Percentiles rank a stretch among this genome's conserved stretches.
These are phyloP conservation scores for Sugiyamaella japonica DNA, from an alignment of 1,139 yeast genomes.

Conservation along the genomic window DNA sequence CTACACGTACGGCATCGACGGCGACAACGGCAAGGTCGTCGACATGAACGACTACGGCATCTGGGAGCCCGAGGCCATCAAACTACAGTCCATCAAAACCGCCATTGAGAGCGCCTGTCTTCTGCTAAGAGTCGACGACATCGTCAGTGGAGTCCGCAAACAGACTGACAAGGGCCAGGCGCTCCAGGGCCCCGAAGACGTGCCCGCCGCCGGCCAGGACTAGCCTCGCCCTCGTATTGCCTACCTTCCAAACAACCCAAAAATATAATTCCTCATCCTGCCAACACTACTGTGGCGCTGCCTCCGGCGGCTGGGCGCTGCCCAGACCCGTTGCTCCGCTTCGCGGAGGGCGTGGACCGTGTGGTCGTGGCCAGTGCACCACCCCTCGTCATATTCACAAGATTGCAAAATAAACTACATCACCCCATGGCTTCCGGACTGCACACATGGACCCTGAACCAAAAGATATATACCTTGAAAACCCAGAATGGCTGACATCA, in stretches of 20 bases:
- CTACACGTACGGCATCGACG: constrained; percentile 87
- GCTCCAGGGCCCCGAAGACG: constrained; percentile 29
- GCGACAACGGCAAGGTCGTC: constrained; percentile 89
- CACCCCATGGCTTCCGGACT: too few species aligned
- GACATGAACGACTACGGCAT: constrained; percentile 96
- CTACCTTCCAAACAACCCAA: too few species aligned
- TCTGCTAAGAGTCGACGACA: constrained; percentile 92
- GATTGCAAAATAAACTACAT: too few species aligned
- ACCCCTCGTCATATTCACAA: too few species aligned
- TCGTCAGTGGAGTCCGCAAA: constrained; percentile 89
- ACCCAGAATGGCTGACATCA: too few species aligned
- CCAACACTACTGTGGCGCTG: background rate
- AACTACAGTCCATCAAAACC: constrained; percentile 94
- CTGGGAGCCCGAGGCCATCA: constrained; percentile 99
- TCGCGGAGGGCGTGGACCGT: background rate
- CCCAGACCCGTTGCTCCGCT: background rate
- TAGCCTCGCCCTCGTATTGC: background rate
- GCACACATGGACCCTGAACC: too few species aligned
- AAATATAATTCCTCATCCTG: too few species aligned
- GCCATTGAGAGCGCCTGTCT: constrained; percentile 97
- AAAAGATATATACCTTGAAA: too few species aligned
- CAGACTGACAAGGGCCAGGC: constrained; percentile 28
- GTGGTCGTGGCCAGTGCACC: too few species aligned
- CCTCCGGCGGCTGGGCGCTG: background rate
- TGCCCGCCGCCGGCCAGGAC: constrained; percentile 5